Evolutionary conservation across 306 rosid species (phyloP).

Genomic region (Cajanus cajan): DNA sequence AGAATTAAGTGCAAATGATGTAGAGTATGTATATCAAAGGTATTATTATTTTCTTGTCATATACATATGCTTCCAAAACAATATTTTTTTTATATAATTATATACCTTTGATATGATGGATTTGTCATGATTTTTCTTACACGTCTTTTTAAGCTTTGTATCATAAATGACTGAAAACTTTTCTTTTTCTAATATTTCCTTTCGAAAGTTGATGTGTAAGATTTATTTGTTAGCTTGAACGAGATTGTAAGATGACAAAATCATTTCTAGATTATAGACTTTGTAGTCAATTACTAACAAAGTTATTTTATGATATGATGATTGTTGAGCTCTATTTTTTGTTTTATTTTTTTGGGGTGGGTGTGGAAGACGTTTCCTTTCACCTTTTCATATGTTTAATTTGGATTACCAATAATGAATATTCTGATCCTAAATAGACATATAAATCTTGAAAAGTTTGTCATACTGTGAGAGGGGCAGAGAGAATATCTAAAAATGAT

Average conservation of each 20-base stretch:
- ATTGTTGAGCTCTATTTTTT: neutral
- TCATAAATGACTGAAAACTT: neutral
- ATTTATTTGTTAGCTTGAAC: conserved; percentile 7
- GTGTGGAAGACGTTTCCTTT: neutral
- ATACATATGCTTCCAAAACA: neutral
- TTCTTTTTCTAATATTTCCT: neutral
- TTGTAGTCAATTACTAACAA: neutral
- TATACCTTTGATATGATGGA: conserved; percentile 14
- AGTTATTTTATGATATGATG: neutral
- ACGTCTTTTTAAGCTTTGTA: neutral
- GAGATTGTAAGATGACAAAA: neutral
- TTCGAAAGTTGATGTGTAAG: neutral
- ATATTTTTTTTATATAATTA: neutral
- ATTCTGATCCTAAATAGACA: neutral
- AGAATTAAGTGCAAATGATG: conserved; percentile 90
- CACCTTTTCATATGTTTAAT: neutral
- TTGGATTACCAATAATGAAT: neutral
- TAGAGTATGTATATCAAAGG: conserved; percentile 95
- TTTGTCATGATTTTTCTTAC: neutral
- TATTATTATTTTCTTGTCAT: conserved; percentile 25
- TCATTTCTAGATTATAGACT: neutral
- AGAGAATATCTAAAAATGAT: conserved; percentile 1
- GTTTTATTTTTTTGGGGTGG: neutral
- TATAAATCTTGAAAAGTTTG: neutral
- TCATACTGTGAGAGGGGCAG: neutral